Percentiles rank a stretch among this genome's conserved stretches.
Evolutionary conservation across 345 rosid species (phyloP).

Genomic region (Gossypium australe): DNA sequence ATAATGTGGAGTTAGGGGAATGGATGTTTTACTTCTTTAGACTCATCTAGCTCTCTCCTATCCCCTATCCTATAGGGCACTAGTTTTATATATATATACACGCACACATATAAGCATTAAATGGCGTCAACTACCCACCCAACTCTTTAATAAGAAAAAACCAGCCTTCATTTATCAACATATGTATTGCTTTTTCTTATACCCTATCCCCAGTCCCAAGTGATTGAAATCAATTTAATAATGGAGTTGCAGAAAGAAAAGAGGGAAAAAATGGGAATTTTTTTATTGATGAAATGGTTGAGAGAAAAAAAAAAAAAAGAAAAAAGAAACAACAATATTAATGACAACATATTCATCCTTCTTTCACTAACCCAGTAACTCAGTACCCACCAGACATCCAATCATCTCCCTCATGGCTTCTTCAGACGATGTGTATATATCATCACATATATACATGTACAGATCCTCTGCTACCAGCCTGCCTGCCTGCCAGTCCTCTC

Average conservation of each 20-base stretch:
- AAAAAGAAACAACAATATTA: slow-evolving; percentile 35
- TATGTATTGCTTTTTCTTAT: neutral
- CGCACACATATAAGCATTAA: slow-evolving; percentile 14
- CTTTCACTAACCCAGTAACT: slow-evolving; percentile 42
- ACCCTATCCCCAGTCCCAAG: no score
- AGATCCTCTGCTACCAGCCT: slow-evolving; percentile 36
- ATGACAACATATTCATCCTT: slow-evolving; percentile 40
- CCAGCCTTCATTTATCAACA: slow-evolving; percentile 28
- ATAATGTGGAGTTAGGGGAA: neutral
- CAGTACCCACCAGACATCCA: slow-evolving; percentile 46
- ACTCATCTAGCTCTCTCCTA: slow-evolving; percentile 5
- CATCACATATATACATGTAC: slow-evolving; percentile 53
- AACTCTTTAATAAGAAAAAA: slow-evolving; percentile 19
- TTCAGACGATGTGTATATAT: slow-evolving; percentile 44
- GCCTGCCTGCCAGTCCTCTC: slow-evolving; percentile 35
- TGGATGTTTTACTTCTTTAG: neutral
- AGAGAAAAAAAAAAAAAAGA: slow-evolving; percentile 14
- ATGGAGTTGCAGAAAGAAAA: neutral
- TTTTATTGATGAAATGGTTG: slow-evolving; percentile 48
- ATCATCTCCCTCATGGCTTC: slow-evolving; percentile 35
- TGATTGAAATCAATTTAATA: neutral
- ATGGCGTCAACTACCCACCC: slow-evolving; percentile 31
- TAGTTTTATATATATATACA: neutral
- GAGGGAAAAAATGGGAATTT: slow-evolving; percentile 26
- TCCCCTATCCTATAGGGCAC: neutral